phyloP scores from a whole-genome alignment of 2,329 filamentous ascomycete species.

The Plectosphaerella cucumerina region DNA sequence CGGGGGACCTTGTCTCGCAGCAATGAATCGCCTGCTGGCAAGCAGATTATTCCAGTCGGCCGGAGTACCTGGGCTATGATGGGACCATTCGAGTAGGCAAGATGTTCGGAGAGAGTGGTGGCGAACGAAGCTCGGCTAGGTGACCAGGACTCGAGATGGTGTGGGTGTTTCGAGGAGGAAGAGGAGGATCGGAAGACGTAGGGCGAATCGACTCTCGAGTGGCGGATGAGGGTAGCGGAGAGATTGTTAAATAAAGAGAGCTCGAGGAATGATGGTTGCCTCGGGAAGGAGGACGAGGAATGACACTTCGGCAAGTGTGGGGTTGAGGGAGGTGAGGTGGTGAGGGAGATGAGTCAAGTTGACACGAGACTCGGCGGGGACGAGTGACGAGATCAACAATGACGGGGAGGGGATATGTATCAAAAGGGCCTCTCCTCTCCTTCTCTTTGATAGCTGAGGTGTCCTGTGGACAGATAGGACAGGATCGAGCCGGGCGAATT shows the following conservation, averaged over 20 bases:
- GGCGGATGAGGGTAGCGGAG: too few species aligned
- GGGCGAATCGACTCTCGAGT: not conserved
- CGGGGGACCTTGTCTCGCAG: constrained; percentile 7
- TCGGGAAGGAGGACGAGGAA: not conserved
- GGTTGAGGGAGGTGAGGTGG: not conserved
- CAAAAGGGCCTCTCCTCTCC: not conserved
- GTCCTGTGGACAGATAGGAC: not conserved
- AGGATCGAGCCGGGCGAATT: not conserved
- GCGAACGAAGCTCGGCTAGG: too few species aligned
- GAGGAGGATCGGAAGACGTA: too few species aligned
- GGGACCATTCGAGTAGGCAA: constrained; percentile 10
- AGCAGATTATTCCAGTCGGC: constrained; percentile 14
- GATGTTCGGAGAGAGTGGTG: not conserved
- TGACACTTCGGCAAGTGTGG: not conserved
- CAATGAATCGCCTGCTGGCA: constrained; percentile 14
- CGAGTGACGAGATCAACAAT: not conserved
- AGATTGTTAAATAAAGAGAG: too few species aligned
- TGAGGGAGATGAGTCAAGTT: not conserved
- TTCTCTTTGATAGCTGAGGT: not conserved
- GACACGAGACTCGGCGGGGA: not conserved
- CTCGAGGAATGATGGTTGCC: not conserved
- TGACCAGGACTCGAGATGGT: too few species aligned
- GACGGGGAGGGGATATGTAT: not conserved
- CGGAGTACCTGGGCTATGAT: constrained; percentile 6
- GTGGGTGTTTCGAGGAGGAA: too few species aligned